Conservation (phyloP, 2,329 filamentous ascomycete species). For the Ophiostoma sp. region DNA sequence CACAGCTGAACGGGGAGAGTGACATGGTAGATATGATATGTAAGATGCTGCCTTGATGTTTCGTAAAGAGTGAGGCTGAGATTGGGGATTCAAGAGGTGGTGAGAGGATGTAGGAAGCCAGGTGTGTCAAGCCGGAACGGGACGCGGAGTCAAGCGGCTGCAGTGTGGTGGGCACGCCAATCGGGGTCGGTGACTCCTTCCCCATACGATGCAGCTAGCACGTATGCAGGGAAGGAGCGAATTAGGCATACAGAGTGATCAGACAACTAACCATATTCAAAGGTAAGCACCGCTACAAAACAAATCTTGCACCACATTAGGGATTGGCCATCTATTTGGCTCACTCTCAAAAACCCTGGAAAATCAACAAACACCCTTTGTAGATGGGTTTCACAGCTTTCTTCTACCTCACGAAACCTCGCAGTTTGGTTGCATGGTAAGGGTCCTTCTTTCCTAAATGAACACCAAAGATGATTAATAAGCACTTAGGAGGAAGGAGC, state of each 20-base stretch:
- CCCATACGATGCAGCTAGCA: conserved; percentile 12
- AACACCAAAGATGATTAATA: not conserved
- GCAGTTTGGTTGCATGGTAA: too few relatives aligned
- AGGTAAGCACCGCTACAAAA: too few relatives aligned
- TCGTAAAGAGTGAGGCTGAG: not conserved
- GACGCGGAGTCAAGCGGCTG: not conserved
- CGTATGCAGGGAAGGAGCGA: not conserved
- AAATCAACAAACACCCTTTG: too few relatives aligned
- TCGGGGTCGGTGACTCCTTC: conserved; percentile 19
- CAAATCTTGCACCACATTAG: too few relatives aligned
- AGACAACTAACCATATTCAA: not conserved
- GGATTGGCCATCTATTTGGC: too few relatives aligned
- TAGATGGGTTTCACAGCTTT: too few relatives aligned
- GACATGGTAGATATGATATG: not conserved
- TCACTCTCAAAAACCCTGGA: too few relatives aligned
- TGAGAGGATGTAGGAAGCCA: not conserved
- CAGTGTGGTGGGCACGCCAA: not conserved
- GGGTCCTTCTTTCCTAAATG: too few relatives aligned
- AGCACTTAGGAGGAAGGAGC: not conserved
- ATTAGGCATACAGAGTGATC: not conserved
- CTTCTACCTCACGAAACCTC: too few relatives aligned
- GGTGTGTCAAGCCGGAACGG: conserved; percentile 6
- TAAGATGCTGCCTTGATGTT: not conserved
- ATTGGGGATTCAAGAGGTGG: not conserved
- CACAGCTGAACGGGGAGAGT: not conserved